Percentiles rank a stretch among this genome's conserved stretches.
These are phyloP conservation scores for Fusarium verticillioides DNA, from an alignment of 2,329 filamentous ascomycete genomes.

Conservation along the genomic window DNA sequence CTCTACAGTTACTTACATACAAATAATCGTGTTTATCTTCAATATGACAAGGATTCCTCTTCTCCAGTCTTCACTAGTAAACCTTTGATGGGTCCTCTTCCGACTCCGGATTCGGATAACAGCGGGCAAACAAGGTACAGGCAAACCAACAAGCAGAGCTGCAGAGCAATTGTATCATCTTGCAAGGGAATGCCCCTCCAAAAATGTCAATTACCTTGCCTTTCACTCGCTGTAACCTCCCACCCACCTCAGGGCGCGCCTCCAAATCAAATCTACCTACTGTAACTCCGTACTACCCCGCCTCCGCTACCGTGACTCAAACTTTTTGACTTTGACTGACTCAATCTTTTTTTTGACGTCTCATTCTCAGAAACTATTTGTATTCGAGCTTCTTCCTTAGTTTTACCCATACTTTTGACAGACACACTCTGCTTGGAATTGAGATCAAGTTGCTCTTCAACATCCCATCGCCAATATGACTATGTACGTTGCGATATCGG, in stretches of 20 bases:
- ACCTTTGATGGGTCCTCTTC: conserved; percentile 5
- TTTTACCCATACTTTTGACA: background rate
- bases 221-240: background rate
- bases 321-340: conserved; percentile 24
- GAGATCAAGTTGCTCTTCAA: background rate
- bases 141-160: background rate
- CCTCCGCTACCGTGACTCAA: conserved; percentile 27
- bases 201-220: background rate
- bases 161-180: background rate
- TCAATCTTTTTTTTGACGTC: conserved; percentile 13
- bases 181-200: conserved; percentile 22
- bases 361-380: conserved; percentile 19
- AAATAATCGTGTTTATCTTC: background rate
- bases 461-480: conserved; percentile 15
- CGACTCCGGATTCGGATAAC: conserved; percentile 26
- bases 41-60: conserved; percentile 7
- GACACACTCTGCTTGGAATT: conserved; percentile 7
- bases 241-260: background rate
- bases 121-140: conserved; percentile 7
- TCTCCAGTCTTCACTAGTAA: background rate
- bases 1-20: background rate
- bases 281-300: conserved; percentile 13
- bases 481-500: conserved; percentile 25
- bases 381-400: conserved; percentile 3
- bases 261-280: conserved; percentile 2